A percentile compares a stretch with the other conserved stretches of the same genome.
phyloP scores from a whole-genome alignment of 1,284 basidiomycete species.

The Afroboletus lepidellus region DNA sequence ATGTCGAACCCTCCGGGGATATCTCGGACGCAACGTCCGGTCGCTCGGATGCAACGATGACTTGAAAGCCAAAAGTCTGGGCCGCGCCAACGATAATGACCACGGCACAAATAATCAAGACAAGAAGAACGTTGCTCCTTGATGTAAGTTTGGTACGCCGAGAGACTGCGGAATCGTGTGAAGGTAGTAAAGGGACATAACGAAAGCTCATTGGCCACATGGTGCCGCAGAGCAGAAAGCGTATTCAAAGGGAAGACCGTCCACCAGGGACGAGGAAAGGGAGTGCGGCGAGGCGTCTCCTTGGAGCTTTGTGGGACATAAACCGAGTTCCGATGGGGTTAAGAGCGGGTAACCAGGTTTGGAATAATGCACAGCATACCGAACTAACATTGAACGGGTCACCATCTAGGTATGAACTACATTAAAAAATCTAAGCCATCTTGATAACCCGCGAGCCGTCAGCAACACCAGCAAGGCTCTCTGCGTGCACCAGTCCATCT shows the following conservation, averaged over 20 bases:
- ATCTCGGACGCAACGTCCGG: constrained; percentile 3
- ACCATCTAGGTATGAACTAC: too few species aligned
- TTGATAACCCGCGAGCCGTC: constrained; percentile 77
- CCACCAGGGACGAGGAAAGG: constrained; percentile 12
- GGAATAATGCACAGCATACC: too few species aligned
- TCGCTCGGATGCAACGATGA: constrained; percentile 3
- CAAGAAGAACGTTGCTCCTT: constrained; percentile 12
- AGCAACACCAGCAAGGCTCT: constrained; percentile 64
- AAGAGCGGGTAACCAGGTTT: too few species aligned
- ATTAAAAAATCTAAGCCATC: constrained; percentile 51
- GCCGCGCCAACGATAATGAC: constrained; percentile 8
- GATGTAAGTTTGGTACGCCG: constrained; percentile 4
- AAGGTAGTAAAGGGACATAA: constrained; percentile 16
- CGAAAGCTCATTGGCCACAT: constrained; percentile 21
- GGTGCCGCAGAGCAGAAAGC: neutral
- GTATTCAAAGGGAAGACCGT: neutral
- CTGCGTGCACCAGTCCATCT: constrained; percentile 64
- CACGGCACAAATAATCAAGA: constrained; percentile 3
- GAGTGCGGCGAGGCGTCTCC: neutral
- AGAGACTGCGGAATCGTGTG: neutral
- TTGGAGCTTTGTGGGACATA: too few species aligned
- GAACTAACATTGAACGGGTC: too few species aligned
- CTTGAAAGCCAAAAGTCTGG: constrained; percentile 11
- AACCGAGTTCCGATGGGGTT: too few species aligned
- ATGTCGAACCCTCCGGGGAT: neutral